phyloP scores from a whole-genome alignment of 2,329 filamentous ascomycete genomes.

The Hortaea werneckii region DNA sequence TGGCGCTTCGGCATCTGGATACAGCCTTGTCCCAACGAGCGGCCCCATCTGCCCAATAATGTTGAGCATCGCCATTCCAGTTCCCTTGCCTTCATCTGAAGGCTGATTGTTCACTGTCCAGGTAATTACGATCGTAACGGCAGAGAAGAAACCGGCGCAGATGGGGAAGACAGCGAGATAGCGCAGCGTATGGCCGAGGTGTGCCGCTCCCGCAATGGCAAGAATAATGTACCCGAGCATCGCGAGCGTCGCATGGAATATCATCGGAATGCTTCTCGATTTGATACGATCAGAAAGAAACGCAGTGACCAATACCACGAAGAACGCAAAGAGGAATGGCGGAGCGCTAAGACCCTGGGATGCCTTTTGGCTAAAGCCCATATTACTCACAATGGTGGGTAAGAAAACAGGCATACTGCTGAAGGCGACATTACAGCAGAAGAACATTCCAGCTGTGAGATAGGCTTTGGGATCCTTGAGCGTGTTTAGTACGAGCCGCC shows the following conservation, averaged over 20 bases:
- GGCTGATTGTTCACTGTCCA: conserved; percentile 85
- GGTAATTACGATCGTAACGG: conserved; percentile 73
- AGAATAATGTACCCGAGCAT: conserved; percentile 39
- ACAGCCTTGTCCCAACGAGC: conserved; percentile 45
- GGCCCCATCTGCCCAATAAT: conserved; percentile 73
- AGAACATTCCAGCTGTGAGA: conserved; percentile 72
- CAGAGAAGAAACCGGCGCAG: conserved; percentile 69
- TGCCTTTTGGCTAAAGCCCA: conserved; percentile 59
- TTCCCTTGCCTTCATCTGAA: conserved; percentile 57
- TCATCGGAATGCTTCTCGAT: conserved; percentile 55
- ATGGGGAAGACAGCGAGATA: conserved; percentile 74
- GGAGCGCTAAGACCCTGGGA: conserved; percentile 73
- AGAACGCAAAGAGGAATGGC: conserved; percentile 68
- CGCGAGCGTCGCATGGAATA: conserved; percentile 59
- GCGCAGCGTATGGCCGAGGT: conserved; percentile 32
- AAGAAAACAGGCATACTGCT: conserved; percentile 80
- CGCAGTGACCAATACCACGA: conserved; percentile 60
- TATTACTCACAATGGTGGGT: conserved; percentile 47
- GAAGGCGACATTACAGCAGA: conserved; percentile 80
- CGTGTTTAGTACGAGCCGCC: conserved; percentile 48
- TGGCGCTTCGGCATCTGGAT: conserved; percentile 41
- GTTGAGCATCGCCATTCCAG: conserved; percentile 72
- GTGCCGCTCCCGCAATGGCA: conserved; percentile 32
- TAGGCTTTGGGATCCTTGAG: conserved; percentile 60
- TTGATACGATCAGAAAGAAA: conserved; percentile 58